Conservation (phyloP, 768 basidiomycete species). For the Hydnomerulius pinastri region DNA sequence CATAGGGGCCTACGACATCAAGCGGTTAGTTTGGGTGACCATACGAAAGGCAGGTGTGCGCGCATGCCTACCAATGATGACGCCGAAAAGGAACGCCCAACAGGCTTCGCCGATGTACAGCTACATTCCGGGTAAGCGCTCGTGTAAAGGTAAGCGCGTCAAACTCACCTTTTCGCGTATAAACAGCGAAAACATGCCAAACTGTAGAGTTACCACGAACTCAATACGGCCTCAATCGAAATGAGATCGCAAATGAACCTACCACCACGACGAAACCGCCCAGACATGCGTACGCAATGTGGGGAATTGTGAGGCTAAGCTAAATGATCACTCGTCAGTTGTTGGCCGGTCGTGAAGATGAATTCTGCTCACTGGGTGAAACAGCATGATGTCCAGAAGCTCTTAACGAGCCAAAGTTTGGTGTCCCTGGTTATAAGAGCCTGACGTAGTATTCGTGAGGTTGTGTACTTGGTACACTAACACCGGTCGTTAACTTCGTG, state of each 20-base stretch:
- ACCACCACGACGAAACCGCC: conserved; percentile 83
- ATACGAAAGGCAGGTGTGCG: background rate
- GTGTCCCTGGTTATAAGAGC: background rate
- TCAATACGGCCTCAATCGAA: background rate
- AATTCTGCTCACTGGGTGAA: conserved; percentile 46
- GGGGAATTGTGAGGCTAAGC: conserved; percentile 59
- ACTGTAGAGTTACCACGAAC: conserved; percentile 44
- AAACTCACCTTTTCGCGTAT: conserved; percentile 78
- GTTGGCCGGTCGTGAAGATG: background rate
- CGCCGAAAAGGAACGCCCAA: conserved; percentile 91
- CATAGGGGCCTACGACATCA: conserved; percentile 67
- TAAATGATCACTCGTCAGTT: conserved; percentile 6
- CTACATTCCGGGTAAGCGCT: conserved; percentile 34
- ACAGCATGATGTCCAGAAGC: conserved; percentile 42
- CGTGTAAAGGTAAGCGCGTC: background rate
- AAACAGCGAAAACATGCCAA: conserved; percentile 93
- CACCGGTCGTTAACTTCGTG: conserved; percentile 2
- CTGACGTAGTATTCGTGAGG: conserved; percentile 5
- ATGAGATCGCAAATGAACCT: conserved; percentile 25
- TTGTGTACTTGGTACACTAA: background rate
- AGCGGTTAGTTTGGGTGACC: conserved; percentile 6
- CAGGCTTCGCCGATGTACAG: conserved; percentile 96
- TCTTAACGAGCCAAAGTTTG: background rate
- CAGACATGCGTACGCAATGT: conserved; percentile 77
- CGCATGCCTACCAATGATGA: conserved; percentile 70